These are phyloP conservation scores for Diaporthe aspalathi DNA, from an alignment of 2,329 filamentous ascomycete genomes.

Conservation along the genomic window DNA sequence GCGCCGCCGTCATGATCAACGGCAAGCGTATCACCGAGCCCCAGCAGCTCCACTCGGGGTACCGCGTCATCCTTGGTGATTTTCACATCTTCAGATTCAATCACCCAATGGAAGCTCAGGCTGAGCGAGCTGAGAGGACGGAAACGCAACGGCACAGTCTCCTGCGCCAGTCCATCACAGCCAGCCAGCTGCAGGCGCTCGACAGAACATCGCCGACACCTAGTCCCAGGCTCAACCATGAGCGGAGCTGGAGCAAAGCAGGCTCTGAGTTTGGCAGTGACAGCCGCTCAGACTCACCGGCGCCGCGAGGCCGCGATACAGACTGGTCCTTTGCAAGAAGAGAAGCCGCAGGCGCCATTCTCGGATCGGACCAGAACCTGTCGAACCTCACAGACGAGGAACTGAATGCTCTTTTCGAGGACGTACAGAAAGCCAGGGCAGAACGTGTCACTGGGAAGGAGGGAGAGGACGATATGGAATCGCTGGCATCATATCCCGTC, in stretches of 20 bases:
- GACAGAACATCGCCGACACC: slow-evolving; percentile 68
- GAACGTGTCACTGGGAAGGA: slow-evolving; percentile 78
- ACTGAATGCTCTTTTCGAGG: slow-evolving; percentile 91
- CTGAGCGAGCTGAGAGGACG: slow-evolving; percentile 80
- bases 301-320: slow-evolving; percentile 80
- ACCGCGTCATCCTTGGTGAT: slow-evolving; percentile 94
- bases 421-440: slow-evolving; percentile 88
- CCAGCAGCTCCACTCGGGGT: slow-evolving; percentile 88
- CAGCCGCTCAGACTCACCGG: slow-evolving; percentile 83
- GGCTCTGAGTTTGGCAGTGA: slow-evolving; percentile 83
- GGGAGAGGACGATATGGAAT: slow-evolving; percentile 90
- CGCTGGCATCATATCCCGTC: slow-evolving; percentile 85
- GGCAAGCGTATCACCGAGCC: slow-evolving; percentile 89
- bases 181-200: slow-evolving; percentile 70
- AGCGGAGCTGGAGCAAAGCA: slow-evolving; percentile 81
- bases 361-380: slow-evolving; percentile 93
- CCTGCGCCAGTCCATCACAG: slow-evolving; percentile 82
- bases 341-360: slow-evolving; percentile 90
- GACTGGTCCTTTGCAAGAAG: slow-evolving; percentile 95
- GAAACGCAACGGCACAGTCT: slow-evolving; percentile 77
- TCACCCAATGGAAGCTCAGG: slow-evolving; percentile 93
- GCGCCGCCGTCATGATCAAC: slow-evolving; percentile 98
- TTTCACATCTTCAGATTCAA: slow-evolving; percentile 99
- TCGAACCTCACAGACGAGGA: slow-evolving; percentile 92
- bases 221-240: slow-evolving; percentile 72